phyloP scores from a whole-genome alignment of 164 flowering plant species.

The Vitis amurensis region DNA sequence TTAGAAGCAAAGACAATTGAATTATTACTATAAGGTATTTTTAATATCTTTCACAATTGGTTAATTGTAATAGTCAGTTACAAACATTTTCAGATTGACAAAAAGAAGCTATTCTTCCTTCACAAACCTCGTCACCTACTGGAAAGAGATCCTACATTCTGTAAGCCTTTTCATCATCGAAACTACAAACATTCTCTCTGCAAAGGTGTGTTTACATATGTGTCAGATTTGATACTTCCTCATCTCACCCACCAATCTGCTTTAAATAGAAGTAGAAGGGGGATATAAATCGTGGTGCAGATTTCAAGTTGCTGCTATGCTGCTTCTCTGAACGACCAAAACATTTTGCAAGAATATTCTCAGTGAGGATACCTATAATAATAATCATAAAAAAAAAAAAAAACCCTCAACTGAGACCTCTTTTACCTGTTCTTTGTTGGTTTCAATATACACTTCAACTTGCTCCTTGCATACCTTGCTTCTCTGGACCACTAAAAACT shows the following conservation, averaged over 20 bases:
- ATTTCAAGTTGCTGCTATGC: too few relatives aligned
- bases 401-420: too few relatives aligned
- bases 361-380: too few relatives aligned
- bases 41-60: not conserved
- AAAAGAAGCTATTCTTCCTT: not conserved
- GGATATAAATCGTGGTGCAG: constrained; percentile 32
- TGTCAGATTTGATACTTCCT: not conserved
- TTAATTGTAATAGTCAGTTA: not conserved
- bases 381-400: too few relatives aligned
- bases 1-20: not conserved
- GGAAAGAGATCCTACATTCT: not conserved
- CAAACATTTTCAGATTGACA: not conserved
- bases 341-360: too few relatives aligned
- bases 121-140: not conserved
- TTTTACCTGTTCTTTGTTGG: too few relatives aligned
- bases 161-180: not conserved
- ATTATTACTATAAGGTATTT: not conserved
- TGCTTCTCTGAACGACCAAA: too few relatives aligned
- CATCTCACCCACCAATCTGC: not conserved
- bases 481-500: constrained; percentile 38
- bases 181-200: not conserved
- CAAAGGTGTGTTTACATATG: not conserved
- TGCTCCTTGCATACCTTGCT: constrained; percentile 29
- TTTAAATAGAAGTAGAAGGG: not conserved
- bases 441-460: constrained; percentile 12